phyloP scores from a whole-genome alignment of 805 yeast genomes.

The Saccharomycopsis fermentans region DNA sequence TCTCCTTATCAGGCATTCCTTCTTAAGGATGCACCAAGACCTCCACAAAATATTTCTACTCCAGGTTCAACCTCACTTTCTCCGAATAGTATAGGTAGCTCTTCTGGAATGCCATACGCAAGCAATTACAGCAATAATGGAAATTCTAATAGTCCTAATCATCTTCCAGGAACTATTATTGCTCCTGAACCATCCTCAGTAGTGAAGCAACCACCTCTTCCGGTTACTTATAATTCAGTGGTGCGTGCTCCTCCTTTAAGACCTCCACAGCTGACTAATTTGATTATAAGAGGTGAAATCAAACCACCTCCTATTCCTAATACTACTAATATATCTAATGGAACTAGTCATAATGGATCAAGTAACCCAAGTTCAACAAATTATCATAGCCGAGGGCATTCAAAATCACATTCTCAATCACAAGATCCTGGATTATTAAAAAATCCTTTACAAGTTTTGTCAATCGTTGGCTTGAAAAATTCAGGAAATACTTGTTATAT shows the following conservation, averaged over 20 bases:
- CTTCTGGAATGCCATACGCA: neutral
- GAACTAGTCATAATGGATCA: neutral
- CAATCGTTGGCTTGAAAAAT: conserved; percentile 55
- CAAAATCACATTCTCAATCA: conserved; percentile 1
- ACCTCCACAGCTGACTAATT: conserved; percentile 1
- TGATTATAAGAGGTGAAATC: neutral
- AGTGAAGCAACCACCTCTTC: neutral
- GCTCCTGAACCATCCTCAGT: neutral
- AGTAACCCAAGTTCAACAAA: neutral
- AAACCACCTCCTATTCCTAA: neutral
- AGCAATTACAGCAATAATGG: neutral
- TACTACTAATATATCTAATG: neutral
- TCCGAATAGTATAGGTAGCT: neutral
- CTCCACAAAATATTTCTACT: neutral
- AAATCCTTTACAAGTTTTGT: conserved; percentile 31
- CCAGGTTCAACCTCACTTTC: neutral
- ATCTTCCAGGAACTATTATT: neutral
- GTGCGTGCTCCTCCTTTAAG: neutral
- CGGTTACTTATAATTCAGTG: neutral
- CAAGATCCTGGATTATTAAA: conserved; percentile 29
- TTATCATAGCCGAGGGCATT: neutral
- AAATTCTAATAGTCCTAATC: neutral
- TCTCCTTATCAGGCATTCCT: neutral
- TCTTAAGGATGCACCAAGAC: neutral
- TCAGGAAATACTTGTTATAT: conserved; percentile 70